Conservation (phyloP, 2,329 filamentous ascomycete genomes). For the Hypoxylon sp. region DNA sequence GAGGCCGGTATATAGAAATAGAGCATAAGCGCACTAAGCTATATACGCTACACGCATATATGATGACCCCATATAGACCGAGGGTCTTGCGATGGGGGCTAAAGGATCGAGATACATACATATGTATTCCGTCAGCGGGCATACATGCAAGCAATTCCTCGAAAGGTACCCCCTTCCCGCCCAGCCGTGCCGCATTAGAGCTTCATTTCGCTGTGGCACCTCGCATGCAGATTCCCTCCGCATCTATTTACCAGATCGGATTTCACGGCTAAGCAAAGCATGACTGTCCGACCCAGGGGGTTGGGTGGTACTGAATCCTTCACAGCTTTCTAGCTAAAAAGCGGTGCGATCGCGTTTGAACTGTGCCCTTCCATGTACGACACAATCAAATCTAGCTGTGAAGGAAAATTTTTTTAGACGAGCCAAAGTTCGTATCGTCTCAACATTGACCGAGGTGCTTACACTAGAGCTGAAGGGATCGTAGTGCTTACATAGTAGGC, state of each 20-base stretch:
- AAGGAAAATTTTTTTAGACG: conserved; percentile 10
- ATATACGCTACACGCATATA: conserved; percentile 29
- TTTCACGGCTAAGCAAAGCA: conserved; percentile 37
- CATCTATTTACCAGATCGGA: conserved; percentile 41
- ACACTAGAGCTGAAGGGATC: conserved; percentile 36
- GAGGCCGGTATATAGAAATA: conserved; percentile 40
- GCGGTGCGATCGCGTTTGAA: conserved; percentile 30
- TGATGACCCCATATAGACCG: conserved; percentile 32
- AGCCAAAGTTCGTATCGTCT: conserved; percentile 12
- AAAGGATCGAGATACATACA: conserved; percentile 35
- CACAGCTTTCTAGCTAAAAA: conserved; percentile 19
- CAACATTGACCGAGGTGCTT: conserved; percentile 30
- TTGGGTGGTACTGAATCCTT: conserved; percentile 44
- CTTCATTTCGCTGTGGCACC: conserved; percentile 32
- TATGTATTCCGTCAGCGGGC: conserved; percentile 34
- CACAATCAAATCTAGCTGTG: conserved; percentile 35
- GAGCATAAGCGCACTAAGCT: conserved; percentile 31
- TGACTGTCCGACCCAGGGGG: conserved; percentile 26
- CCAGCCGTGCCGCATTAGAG: conserved; percentile 35
- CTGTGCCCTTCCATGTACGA: conserved; percentile 35
- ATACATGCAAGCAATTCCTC: conserved; percentile 25
- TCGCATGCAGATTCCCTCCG: conserved; percentile 42
- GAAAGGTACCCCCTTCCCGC: conserved; percentile 11
- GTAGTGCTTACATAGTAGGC: conserved; percentile 36
- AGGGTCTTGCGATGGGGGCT: conserved; percentile 36